Evolutionary conservation across 164 flowering plant species (phyloP).

Genomic region (Vitis riparia): DNA sequence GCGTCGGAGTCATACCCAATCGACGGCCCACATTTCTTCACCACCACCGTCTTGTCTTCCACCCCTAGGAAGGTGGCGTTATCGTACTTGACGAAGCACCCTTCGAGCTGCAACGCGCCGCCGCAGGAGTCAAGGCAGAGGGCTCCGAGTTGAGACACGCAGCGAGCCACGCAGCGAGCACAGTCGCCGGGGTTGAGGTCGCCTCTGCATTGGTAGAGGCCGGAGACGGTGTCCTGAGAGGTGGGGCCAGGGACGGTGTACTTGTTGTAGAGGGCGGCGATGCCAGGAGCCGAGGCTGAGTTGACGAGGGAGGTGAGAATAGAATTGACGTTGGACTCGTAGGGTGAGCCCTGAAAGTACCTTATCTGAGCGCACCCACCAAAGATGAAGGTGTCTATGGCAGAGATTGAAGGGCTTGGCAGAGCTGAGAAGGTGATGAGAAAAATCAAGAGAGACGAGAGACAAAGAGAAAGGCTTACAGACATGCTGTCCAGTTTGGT

Average conservation of each 20-base stretch:
- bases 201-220: conserved; percentile 69
- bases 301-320: conserved; percentile 54
- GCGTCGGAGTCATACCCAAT: conserved; percentile 26
- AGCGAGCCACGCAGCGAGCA: conserved; percentile 41
- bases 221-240: conserved; percentile 32
- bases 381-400: conserved; percentile 46
- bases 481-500: conserved; percentile 7
- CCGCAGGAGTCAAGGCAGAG: conserved; percentile 46
- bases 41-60: conserved; percentile 54
- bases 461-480: neutral
- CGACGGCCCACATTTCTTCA: conserved; percentile 48
- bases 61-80: conserved; percentile 50
- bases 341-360: conserved; percentile 38
- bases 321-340: conserved; percentile 50
- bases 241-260: conserved; percentile 37
- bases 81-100: conserved; percentile 64
- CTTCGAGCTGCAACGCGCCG: conserved; percentile 60
- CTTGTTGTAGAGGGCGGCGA: conserved; percentile 40
- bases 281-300: conserved; percentile 33
- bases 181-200: conserved; percentile 46
- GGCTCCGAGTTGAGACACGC: conserved; percentile 46
- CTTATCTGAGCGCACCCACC: conserved; percentile 58
- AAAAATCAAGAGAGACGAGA: conserved; percentile 4
- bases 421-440: conserved; percentile 6
- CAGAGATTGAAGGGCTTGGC: conserved; percentile 19